Percentiles rank a stretch among this genome's conserved stretches.
phyloP scores from a whole-genome alignment of 139 green algal genomes.

The Tetradesmus lagerheimii region DNA sequence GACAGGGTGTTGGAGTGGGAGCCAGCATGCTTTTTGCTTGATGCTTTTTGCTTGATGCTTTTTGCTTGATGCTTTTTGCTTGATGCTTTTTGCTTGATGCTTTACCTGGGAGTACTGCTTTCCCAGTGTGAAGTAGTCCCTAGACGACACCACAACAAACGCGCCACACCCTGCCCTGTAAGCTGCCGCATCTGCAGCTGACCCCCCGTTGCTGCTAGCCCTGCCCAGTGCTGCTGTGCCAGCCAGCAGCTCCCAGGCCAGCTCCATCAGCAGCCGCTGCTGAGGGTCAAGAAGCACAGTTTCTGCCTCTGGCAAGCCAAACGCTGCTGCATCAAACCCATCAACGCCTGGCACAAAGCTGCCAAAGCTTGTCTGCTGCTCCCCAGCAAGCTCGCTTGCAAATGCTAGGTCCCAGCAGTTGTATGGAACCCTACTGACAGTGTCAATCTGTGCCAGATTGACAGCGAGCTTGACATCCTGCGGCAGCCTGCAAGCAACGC shows the following conservation, averaged over 20 bases:
- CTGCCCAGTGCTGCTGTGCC: neutral
- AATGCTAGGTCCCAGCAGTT: constrained; percentile 32
- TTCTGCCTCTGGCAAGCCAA: constrained; percentile 71
- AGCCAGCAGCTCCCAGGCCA: constrained; percentile 41
- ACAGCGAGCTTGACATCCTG: neutral
- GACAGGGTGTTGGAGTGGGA: too few species aligned
- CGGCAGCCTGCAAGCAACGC: constrained; percentile 1
- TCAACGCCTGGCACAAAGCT: constrained; percentile 40
- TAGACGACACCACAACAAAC: constrained; percentile 74
- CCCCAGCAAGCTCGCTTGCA: neutral
- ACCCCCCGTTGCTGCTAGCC: neutral
- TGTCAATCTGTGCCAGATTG: constrained; percentile 2
- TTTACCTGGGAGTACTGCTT: constrained; percentile 26
- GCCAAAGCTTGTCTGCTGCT: constrained; percentile 54
- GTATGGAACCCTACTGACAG: constrained; percentile 32
- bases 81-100: too few species aligned
- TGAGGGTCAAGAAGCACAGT: constrained; percentile 85
- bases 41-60: too few species aligned
- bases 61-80: too few species aligned
- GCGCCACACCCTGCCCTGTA: constrained; percentile 53
- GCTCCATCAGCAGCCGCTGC: constrained; percentile 86
- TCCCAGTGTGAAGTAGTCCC: constrained; percentile 77
- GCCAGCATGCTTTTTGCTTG: too few species aligned
- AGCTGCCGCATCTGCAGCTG: neutral
- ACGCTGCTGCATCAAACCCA: constrained; percentile 81